Evolutionary conservation across 495 filamentous ascomycete genomes (phyloP).

Genomic region (Penicillium diatomitis): DNA sequence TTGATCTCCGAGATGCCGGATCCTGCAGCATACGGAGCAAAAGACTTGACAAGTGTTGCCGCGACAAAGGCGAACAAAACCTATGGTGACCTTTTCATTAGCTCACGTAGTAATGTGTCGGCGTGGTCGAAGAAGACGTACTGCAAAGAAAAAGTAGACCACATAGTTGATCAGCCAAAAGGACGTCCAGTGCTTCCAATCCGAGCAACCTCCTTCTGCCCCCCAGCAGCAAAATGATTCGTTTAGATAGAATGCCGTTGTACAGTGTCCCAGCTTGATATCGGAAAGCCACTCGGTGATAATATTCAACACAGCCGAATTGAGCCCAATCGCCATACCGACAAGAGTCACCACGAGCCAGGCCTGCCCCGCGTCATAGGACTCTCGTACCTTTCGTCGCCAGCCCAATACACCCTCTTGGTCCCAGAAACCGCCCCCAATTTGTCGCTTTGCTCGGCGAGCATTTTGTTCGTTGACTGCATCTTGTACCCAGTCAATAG

Average conservation of each 20-base stretch:
- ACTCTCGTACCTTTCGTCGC: slow-evolving; percentile 73
- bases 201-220: slow-evolving; percentile 76
- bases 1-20: slow-evolving; percentile 99
- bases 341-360: slow-evolving; percentile 98
- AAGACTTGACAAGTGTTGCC: slow-evolving; percentile 80
- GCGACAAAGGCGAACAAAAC: slow-evolving; percentile 73
- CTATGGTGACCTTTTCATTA: slow-evolving; percentile 30
- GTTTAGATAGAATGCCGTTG: slow-evolving; percentile 93
- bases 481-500: slow-evolving; percentile 99
- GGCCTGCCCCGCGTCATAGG: slow-evolving; percentile 92
- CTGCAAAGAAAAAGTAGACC: slow-evolving; percentile 82
- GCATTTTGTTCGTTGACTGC: slow-evolving; percentile 82
- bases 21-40: slow-evolving; percentile 93
- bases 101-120: not conserved
- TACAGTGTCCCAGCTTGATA: slow-evolving; percentile 89
- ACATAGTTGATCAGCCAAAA: slow-evolving; percentile 75
- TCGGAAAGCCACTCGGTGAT: slow-evolving; percentile 95
- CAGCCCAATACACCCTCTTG: slow-evolving; percentile 64
- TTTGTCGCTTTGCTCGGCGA: slow-evolving; percentile 63
- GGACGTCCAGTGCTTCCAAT: slow-evolving; percentile 86
- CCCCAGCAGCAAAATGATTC: slow-evolving; percentile 99
- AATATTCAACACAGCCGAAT: slow-evolving; percentile 90
- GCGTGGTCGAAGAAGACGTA: slow-evolving; percentile 26
- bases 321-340: slow-evolving; percentile 83
- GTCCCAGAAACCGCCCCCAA: slow-evolving; percentile 67